Base-by-base conservation (phyloP, 2,329 filamentous ascomycete species). In the Malbranchea cinnamomea region DNA sequence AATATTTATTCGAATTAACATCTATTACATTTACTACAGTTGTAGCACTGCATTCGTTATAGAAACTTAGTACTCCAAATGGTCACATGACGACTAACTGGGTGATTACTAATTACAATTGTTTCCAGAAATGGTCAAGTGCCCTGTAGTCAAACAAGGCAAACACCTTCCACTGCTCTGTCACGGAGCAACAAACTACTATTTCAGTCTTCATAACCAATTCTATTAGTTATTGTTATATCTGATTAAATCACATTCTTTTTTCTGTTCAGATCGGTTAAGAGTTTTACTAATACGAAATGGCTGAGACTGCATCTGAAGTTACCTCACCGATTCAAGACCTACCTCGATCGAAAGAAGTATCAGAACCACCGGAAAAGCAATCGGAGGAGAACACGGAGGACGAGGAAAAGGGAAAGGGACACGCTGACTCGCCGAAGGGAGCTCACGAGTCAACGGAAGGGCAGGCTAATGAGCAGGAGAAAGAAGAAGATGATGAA, bases 401-500 rank as follows among this genome's bases (percentile, higher is more conserved):
- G n/a, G n/a, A n/a, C n/a, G n/a, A n/a, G n/a, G n/a, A n/a, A n/a
- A n/a, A 24, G 20, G 21, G 16, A 6, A 12, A 17, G 17, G 22
- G 25, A 19, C 24, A n/a, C 21, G 30, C 25, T 27, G 9, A 24
- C 14, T 19, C 23, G 23, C n/a, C 17, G 20, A 12, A 32, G 9
- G 11, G 23, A 10, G 14, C 9, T 12, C 21, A 26, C 11, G 26
- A 36, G 20, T 21, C 32, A 15, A 22, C 38, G n/a, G 31, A 35
- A 4, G 25, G 33, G 6, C 26, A 41, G 18, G 24, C 37, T 29
- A 31, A 36, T 15, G 29, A 36, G 26, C 8, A 28, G 14, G 24
- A 37, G n/a, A 13, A 31, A 9, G 35, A 39, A 14, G 34, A 43
- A 12, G 36, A 38, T n/a, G 37, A 41, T 23, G 35, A 36, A 12